phyloP scores from a whole-genome alignment of 495 filamentous ascomycete genomes.

The Aspergillus ostianus region DNA sequence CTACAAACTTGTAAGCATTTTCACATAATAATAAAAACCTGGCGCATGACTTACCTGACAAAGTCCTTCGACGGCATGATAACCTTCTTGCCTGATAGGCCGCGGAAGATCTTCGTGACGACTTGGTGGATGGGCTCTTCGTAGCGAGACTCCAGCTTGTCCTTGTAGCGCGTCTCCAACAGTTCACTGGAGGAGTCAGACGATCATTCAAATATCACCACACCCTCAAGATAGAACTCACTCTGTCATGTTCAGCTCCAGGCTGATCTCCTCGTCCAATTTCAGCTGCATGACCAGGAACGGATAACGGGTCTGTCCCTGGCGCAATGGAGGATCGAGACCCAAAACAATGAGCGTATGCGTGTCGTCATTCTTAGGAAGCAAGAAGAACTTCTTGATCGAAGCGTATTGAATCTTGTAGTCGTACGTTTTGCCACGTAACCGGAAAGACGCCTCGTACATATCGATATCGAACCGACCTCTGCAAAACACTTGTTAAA shows the following conservation, averaged over 20 bases:
- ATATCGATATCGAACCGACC: constrained; percentile 99
- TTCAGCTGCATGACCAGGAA: constrained; percentile 99
- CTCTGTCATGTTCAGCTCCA: constrained; percentile 97
- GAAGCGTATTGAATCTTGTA: constrained; percentile 99
- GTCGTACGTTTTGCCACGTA: constrained; percentile 98
- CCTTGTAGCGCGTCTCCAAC: constrained; percentile 81
- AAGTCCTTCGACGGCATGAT: constrained; percentile 94
- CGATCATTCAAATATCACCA: not conserved
- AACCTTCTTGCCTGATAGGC: constrained; percentile 89
- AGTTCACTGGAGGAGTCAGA: constrained; percentile 45
- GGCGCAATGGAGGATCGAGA: constrained; percentile 90
- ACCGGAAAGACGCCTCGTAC: constrained; percentile 96
- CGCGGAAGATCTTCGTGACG: constrained; percentile 90
- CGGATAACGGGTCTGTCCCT: constrained; percentile 97
- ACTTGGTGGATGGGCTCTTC: constrained; percentile 90
- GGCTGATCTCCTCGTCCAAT: constrained; percentile 92
- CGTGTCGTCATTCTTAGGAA: constrained; percentile 95
- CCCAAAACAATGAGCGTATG: constrained; percentile 95
- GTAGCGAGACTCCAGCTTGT: constrained; percentile 82
- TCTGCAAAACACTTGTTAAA: constrained; percentile 52
- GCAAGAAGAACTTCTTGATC: constrained; percentile 98
- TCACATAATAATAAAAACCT: not conserved
- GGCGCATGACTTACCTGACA: constrained; percentile 48
- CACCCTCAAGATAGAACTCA: constrained; percentile 40
- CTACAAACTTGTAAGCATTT: constrained; percentile 34